A percentile compares a stretch with the other conserved stretches of the same genome.
Evolutionary conservation across 2,329 filamentous ascomycete genomes (phyloP).

Genomic region (Fusarium decemcellulare): DNA sequence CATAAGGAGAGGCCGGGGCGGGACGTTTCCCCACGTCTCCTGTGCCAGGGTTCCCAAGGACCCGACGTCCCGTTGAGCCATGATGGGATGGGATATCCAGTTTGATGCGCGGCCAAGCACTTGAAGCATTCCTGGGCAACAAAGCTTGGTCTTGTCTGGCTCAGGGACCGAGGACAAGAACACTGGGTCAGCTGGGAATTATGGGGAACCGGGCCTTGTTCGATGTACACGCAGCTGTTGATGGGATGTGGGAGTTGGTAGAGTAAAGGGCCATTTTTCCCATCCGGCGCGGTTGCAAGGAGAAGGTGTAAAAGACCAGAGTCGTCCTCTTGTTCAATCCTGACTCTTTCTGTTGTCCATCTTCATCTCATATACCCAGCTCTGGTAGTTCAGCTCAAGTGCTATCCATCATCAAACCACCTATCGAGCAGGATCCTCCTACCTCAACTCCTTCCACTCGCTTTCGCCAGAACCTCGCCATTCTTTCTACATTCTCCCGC

Average conservation of each 20-base stretch:
- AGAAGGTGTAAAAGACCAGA: conserved; percentile 1
- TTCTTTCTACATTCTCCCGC: neutral
- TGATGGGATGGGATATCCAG: too few relatives aligned
- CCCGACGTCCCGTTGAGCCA: too few relatives aligned
- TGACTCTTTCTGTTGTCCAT: neutral
- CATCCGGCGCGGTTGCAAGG: neutral
- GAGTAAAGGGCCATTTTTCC: neutral
- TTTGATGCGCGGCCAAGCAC: too few relatives aligned
- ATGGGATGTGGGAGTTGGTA: conserved; percentile 10
- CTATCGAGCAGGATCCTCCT: neutral
- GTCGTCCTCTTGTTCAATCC: neutral
- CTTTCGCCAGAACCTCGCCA: neutral
- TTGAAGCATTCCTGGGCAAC: too few relatives aligned
- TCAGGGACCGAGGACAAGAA: neutral
- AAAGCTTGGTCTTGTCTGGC: too few relatives aligned
- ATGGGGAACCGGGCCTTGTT: neutral
- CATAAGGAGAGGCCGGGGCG: neutral
- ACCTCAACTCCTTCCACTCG: neutral
- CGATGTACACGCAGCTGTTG: conserved; percentile 10
- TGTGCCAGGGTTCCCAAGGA: neutral
- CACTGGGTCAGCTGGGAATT: neutral
- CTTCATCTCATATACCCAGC: neutral
- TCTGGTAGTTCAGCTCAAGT: too few relatives aligned
- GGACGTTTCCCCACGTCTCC: conserved; percentile 1
- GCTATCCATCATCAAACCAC: neutral